These are phyloP conservation scores for Colletotrichum cordylinicola DNA, from an alignment of 2,329 filamentous ascomycete genomes.

Conservation along the genomic window DNA sequence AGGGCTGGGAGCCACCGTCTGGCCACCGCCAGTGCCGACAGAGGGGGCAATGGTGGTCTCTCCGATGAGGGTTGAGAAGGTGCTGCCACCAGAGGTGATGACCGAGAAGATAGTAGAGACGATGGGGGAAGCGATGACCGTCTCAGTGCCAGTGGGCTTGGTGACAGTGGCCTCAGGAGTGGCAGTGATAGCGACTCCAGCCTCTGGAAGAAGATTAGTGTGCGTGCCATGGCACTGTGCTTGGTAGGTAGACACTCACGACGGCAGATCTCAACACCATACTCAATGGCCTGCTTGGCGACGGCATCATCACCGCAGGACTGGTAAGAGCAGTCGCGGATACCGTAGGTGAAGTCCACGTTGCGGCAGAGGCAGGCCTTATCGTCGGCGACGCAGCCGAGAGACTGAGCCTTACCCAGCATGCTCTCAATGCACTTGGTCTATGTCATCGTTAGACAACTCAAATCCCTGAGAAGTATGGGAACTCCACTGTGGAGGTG, in stretches of 20 bases:
- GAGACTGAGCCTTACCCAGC: slow-evolving; percentile 43
- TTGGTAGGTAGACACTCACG: slow-evolving; percentile 29
- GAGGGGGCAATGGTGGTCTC: slow-evolving; percentile 3
- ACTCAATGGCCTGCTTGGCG: slow-evolving; percentile 42
- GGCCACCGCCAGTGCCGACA: not conserved
- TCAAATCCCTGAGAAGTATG: not conserved
- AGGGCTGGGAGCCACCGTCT: slow-evolving; percentile 27
- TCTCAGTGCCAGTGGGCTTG: slow-evolving; percentile 9
- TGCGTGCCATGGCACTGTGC: not conserved
- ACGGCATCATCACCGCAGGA: slow-evolving; percentile 40
- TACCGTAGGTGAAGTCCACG: slow-evolving; percentile 51
- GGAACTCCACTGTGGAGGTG: not conserved
- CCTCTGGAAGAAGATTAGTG: not conserved
- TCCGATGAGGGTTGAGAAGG: slow-evolving; percentile 39
- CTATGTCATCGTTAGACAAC: not conserved
- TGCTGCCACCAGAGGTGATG: slow-evolving; percentile 38
- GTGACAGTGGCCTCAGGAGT: slow-evolving; percentile 30
- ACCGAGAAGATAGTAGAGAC: slow-evolving; percentile 18
- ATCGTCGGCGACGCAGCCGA: slow-evolving; percentile 51
- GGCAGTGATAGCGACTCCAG: not conserved
- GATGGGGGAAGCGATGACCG: slow-evolving; percentile 3
- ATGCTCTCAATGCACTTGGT: slow-evolving; percentile 38
- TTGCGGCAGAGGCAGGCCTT: slow-evolving; percentile 53
- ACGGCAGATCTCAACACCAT: slow-evolving; percentile 44
- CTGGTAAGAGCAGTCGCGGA: slow-evolving; percentile 56